Base-by-base conservation (phyloP, 2,329 filamentous ascomycete species). In the Aspergillus latus region DNA sequence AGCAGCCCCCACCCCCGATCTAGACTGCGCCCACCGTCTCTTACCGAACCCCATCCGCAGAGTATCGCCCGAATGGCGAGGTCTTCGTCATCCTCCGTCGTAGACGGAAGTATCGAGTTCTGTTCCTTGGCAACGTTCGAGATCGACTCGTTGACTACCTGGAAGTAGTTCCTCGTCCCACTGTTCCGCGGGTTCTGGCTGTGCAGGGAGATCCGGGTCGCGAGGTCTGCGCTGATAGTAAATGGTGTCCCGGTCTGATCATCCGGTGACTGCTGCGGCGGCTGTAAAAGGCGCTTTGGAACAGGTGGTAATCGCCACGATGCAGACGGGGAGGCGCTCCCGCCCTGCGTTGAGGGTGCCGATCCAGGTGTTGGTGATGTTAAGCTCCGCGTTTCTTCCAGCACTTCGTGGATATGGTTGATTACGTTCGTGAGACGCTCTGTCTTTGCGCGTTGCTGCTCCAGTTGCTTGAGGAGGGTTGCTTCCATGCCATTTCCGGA, bases 21-120 rank as follows among this genome's bases (percentile, higher is more conserved):
- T 26, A 48, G 16, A 34, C 16, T 54, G 32, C 32, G 30, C 2
- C 47, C 46, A 29, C 21, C 21, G 21, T 21, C 21, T 21, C 21
- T 21, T 3, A 55, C 44, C 13, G 46, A 50, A 44, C 51, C 56
- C 56, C 56, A 58, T 9, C 56, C 56, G 32, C 51, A 34, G 2
- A 58, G 56, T 4, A 54, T 51, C 15, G 52, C 56, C 8, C 56
- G 56, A 30, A 58, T 58, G 5, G 56, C 56, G 9, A 58, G 42
- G 21, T 58, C 56, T 7, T 58, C 56, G n/a, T 58, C 56, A 10
- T 58, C 56, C 6, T 40, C 56, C 8, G 52, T 16, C n/a, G 52
- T 50, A 5, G 56, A 58, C n/a, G 56, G 48, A 7, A 46, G 7
- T 10, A 58, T 50, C 15, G 51, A 50, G 29, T 54, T 50, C 16